These are phyloP conservation scores for Fragaria iinumae DNA, from an alignment of 306 rosid genomes.

Conservation along the genomic window DNA sequence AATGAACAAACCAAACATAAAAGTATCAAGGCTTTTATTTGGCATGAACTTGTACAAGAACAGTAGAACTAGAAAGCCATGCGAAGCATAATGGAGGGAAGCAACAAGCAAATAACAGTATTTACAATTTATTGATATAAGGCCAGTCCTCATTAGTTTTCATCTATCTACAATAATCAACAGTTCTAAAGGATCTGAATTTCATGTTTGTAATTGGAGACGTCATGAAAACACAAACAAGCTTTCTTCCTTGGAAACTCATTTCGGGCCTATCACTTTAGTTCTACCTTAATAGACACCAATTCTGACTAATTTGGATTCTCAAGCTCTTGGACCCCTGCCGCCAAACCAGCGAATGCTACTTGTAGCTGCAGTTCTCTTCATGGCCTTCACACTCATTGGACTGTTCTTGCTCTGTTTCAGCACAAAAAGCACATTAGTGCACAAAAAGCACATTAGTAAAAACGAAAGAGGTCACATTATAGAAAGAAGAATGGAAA, in stretches of 20 bases:
- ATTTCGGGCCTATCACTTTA: background rate
- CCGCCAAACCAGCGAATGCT: conserved; percentile 18
- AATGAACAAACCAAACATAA: too few species aligned
- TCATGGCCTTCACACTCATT: conserved; percentile 52
- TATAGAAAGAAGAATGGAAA: background rate
- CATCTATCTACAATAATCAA: background rate
- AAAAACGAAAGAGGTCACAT: background rate
- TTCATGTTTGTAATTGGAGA: background rate
- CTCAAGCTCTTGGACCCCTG: conserved; percentile 13
- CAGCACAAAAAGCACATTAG: conserved; percentile 5
- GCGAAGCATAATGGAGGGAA: background rate
- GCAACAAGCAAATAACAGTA: background rate
- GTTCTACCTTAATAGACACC: background rate
- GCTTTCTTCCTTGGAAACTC: background rate
- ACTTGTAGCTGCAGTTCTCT: conserved; percentile 46
- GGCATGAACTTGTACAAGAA: too few species aligned
- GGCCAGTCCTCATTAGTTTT: background rate
- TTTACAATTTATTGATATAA: background rate
- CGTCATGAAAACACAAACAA: background rate
- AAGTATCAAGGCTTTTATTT: too few species aligned
- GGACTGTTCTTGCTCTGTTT: conserved; percentile 56
- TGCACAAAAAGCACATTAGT: background rate
- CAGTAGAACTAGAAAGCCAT: background rate
- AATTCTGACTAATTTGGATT: background rate
- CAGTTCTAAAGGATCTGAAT: background rate